Base-by-base conservation (phyloP, 2,329 filamentous ascomycete genomes). In the Fusarium concolor region DNA sequence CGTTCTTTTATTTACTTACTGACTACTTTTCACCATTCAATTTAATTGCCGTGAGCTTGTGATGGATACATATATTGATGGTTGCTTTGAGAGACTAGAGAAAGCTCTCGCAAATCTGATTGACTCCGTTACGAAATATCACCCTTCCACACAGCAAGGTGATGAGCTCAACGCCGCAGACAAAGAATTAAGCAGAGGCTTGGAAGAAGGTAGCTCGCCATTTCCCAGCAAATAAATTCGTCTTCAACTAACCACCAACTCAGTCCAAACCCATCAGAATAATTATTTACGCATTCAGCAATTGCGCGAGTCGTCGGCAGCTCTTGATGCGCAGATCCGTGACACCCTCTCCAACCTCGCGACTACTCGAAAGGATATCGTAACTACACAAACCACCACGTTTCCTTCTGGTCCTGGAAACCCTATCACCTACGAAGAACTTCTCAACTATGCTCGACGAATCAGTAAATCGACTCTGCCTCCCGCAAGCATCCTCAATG, bases 401-500 rank as follows among this genome's bases (percentile, higher is more conserved):
- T 86, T 87, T 67, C 83, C 87, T 7, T 76, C 83, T 9, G 80
- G 78, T 6, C 80, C 83, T 3, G 85, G 82, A 74, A 83, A 86
- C 69, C 79, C 83, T 11, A 86, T 96, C 49, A 86, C 86, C 5
- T 92, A 93, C 74, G 85, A 89, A 43, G 90, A 94, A 70, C 87
- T 96, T 0, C 88, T 96, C 22, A 85, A 84, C 65, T 96, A 93
- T 76, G 93, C 92, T 22, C 90, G 90, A 42, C 89, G 90, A 67
- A 96, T 96, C 74, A 91, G 90, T 77, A 91, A 90, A 76, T 93
- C 90, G 68, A 95, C 93, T 1, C 85, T 93, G 14, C 92, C 93
- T 0, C 90, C 90, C 0, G 87, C 87, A 1, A 81, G 81, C 45
- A 81, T 82, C 47, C 77, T 82, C 14, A 83, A 84, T 65, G 76